Conservation (phyloP, 305 asterid species). For the Caryopteris hybrid region DNA sequence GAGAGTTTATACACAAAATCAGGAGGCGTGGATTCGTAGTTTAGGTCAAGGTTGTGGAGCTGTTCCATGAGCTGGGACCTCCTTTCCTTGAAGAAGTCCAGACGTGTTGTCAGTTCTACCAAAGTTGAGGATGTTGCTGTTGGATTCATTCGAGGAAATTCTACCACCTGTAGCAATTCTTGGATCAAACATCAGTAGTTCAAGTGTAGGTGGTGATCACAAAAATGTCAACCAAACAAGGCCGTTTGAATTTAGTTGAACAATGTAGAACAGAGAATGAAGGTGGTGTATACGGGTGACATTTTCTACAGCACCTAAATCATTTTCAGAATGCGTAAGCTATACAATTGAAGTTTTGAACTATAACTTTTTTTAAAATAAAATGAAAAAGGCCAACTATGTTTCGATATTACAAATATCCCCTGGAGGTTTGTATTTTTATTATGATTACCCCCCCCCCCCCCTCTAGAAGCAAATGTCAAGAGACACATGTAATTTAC, state of each 20-base stretch:
- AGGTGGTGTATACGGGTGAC: background rate
- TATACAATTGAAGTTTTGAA: too few relatives aligned
- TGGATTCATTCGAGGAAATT: constrained; percentile 49
- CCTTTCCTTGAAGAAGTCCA: constrained; percentile 93
- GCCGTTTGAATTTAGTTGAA: background rate
- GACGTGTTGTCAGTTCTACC: constrained; percentile 87
- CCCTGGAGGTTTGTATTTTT: background rate
- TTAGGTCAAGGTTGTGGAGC: constrained; percentile 77
- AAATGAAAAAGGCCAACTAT: too few relatives aligned
- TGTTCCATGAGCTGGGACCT: constrained; percentile 98
- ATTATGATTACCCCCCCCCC: background rate
- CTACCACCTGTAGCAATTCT: constrained; percentile 39
- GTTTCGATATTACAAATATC: too few relatives aligned
- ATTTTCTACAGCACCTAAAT: background rate
- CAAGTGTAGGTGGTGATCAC: background rate
- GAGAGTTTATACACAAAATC: constrained; percentile 68
- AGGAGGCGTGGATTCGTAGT: constrained; percentile 59
- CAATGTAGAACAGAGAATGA: background rate
- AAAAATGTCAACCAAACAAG: background rate
- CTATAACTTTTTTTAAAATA: too few relatives aligned
- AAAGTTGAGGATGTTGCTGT: constrained; percentile 69
- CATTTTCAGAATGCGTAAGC: background rate
- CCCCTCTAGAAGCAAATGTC: too few relatives aligned
- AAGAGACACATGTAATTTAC: too few relatives aligned
- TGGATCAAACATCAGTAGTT: background rate